Base-by-base conservation (phyloP, 2,329 filamentous ascomycete genomes). In the Capronia epimyces region DNA sequence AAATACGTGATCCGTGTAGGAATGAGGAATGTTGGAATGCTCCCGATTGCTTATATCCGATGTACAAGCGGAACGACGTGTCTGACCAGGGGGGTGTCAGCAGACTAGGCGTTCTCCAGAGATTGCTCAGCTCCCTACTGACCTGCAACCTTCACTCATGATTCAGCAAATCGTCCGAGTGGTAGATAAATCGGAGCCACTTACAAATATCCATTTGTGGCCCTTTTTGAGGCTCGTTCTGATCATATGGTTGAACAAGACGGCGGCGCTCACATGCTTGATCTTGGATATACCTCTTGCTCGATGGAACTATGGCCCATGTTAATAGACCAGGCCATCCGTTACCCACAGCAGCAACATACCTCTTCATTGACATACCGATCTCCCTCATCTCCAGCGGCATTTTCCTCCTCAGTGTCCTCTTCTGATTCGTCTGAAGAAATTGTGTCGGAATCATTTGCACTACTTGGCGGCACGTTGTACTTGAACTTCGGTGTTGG, bases 1-100 rank as follows among this genome's bases (percentile, higher is more conserved):
- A 81, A 46, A 95, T 89, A 10, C 89, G 81, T 8, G 83, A 79
- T 20, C 89, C 90, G 55, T 90, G 86, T 1, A 95, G 75, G 63
- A 96, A 95, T 0, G 87, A 93, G 10, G 85, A 90, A 68, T 95
- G 90, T 63, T 95, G 90, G 63, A 96, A 96, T 3, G 86, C 82
- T 9, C 90, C 90, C 3, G 83, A 85, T 66, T 87, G 82, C 64
- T 96, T 95, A 72, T 95, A 93, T 42, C 89, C 89, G 27, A 95
- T 82, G 66, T 95, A 95, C 0, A 95, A 74, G 1, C 67, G 66
- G 39, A 90, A 93, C 1, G 80, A 84, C 1, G 87, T 91, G 68
- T 95, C 89, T 20, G 86, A 20, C 10, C 12, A 15, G 39, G 8
- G 8, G 8, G 13, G 13, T 13, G 8, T 29, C 13, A 29, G 27